Base-by-base conservation (phyloP, 768 basidiomycete species). In the Suillus brevipes region DNA sequence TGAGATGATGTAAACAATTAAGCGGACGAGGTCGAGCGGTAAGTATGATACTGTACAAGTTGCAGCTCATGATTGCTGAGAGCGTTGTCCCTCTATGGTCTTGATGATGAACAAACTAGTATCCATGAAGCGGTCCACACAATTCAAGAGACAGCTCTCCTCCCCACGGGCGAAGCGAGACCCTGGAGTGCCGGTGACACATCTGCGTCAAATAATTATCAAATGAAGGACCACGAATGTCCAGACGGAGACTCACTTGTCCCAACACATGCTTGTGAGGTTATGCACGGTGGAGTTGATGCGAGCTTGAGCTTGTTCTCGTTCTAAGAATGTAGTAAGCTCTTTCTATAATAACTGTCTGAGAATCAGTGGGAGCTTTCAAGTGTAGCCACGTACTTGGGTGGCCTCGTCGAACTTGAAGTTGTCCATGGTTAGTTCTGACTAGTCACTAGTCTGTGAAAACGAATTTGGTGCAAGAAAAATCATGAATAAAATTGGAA, bases 41-140 rank as follows among this genome's bases (percentile, higher is more conserved):
- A 40, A 23, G 37, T 57, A 38, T 57, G 25, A 23, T 40, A 58
- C 38, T 52, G 18, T 42, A 43, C 47, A 14, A 25, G 49, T 25
- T 13, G 62, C 40, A 62, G 18, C 56, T 66, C 62, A 58, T 45
- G 53, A 50, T 69, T 85, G 84, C 38, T 89, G 82, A 12, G 58
- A 40, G 64, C 81, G 77, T 45, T 80, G 77, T 50, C 73, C 68
- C 65, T 83, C 78, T 40, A 89, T 79, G 70, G 85, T 83, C 67
- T 87, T 86, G 64, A 97, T 89, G 81, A 98, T 84, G 79, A 86
- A 92, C 49, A 94, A 77, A 72, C 88, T 91, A 43, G 89, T 86
- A 79, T 98, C 96, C 70, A 98, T 80, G 80, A 97, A 98, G 64
- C 95, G 83, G 64, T 93, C 92, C 59, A 97, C 94, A 73, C 96